Evolutionary conservation across 164 flowering plant species (phyloP), one percentile per base, ranked within the genome.

Genomic region (Liriodendron chinense): DNA sequence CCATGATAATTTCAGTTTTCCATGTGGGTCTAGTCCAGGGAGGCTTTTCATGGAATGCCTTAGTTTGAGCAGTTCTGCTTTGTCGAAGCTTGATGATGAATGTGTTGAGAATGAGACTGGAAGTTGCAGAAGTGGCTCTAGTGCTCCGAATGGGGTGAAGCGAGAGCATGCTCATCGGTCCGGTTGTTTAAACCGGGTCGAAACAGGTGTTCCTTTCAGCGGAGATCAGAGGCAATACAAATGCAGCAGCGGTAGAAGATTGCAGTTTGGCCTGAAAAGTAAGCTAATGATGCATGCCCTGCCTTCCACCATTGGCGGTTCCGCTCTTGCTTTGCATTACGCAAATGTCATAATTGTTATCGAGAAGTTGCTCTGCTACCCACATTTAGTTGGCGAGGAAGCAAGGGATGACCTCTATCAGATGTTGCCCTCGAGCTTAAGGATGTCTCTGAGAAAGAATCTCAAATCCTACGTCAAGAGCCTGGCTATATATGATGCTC

Each of bases 311-410:
- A 78, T 94, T 59, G 99, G 99, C 69, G 98, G 99, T 48, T 94
- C 98, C 73, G 98, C 98, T 69, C 84, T 96, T 66, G 94, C 98
- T 43, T 76, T 92, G 83, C 98, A 93, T 79, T 96, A 96, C 80
- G 98, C 99, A 7, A 96, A 96, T 81, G 85, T 96, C 6, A 88
- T 96, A 43, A 96, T 94, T 65, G 90, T 96, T 23, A 83, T 96
- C 16, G 98, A 96, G 87, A 96, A 94, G 86, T 79, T 94, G 72
- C 97, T 96, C 21, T 84, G 87, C 16, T 96, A 96, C 77, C 98
- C 99, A 26, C 97, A 96, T 85, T 82, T 96, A 64, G 96, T 96
- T 25, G 99, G 98, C 2, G 98, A 94, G 26, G 99, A 96, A 85
- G 98, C 98, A 21, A 84, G 98, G 73, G 96, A 90, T 73, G 98